A percentile compares a stretch with the other conserved stretches of the same genome.
Evolutionary conservation across 2,329 filamentous ascomycete genomes (phyloP).

Genomic region (Claviceps sp.): DNA sequence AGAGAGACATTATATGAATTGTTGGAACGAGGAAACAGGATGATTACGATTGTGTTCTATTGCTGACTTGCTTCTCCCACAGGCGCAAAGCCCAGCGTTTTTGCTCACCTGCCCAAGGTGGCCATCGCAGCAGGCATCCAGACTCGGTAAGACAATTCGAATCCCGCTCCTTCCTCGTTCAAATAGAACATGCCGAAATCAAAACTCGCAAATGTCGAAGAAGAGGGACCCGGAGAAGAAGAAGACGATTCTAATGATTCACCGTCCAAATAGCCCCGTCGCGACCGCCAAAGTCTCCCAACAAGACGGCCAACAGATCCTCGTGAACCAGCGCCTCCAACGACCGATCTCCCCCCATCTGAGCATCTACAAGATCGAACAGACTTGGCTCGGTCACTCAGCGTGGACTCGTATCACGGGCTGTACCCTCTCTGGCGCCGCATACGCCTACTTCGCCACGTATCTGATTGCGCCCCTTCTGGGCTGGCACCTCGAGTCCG

Average conservation of each 20-base stretch:
- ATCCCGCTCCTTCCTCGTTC: not conserved
- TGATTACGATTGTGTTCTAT: not conserved
- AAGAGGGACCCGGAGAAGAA: not conserved
- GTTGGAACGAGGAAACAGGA: not conserved
- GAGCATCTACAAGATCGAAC: slow-evolving; percentile 69
- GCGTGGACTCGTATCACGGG: slow-evolving; percentile 78
- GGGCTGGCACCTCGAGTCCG: slow-evolving; percentile 48
- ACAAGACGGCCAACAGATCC: slow-evolving; percentile 46
- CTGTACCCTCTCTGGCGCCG: slow-evolving; percentile 50
- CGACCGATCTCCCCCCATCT: slow-evolving; percentile 82
- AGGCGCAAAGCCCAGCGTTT: slow-evolving; percentile 30
- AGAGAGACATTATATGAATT: not conserved
- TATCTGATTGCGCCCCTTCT: slow-evolving; percentile 71
- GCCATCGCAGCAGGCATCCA: slow-evolving; percentile 31
- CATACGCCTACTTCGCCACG: slow-evolving; percentile 68
- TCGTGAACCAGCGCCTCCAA: slow-evolving; percentile 64
- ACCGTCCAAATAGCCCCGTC: slow-evolving; percentile 25
- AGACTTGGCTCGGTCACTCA: slow-evolving; percentile 68
- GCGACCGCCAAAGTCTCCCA: slow-evolving; percentile 44
- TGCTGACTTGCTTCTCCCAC: slow-evolving; percentile 5
- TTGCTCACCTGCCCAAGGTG: slow-evolving; percentile 29
- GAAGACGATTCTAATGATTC: not conserved
- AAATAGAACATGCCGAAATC: not conserved
- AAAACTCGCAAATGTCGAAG: not conserved
- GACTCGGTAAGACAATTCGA: slow-evolving; percentile 26